Conservation (phyloP, 148 eudicot genomes). For the Rhododendron williamsianum region DNA sequence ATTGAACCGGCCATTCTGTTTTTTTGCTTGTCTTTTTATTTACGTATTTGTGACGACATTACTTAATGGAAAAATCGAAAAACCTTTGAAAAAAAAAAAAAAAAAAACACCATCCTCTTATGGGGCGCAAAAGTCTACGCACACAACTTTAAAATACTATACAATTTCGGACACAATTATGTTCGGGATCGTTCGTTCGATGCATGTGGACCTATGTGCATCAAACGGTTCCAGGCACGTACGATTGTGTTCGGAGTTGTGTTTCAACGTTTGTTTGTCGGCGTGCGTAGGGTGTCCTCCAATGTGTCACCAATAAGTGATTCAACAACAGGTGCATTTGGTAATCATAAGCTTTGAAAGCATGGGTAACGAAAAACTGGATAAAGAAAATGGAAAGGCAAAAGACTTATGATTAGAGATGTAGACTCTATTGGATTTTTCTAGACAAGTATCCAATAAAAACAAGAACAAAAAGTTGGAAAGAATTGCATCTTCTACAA, state of each 20-base stretch:
- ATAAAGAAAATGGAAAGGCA: neutral
- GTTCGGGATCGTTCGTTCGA: too few species aligned
- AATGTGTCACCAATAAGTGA: constrained; percentile 11
- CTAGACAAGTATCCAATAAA: constrained; percentile 12
- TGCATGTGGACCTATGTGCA: too few species aligned
- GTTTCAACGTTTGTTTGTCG: too few species aligned
- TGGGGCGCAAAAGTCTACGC: too few species aligned
- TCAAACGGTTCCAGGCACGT: too few species aligned
- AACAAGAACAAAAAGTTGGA: neutral
- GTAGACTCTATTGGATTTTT: constrained; percentile 18
- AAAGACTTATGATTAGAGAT: constrained; percentile 26
- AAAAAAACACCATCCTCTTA: too few species aligned
- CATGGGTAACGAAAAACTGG: constrained; percentile 12
- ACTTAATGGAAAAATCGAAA: neutral
- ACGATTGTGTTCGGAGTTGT: too few species aligned
- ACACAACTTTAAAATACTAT: too few species aligned
- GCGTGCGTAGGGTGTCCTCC: constrained; percentile 8
- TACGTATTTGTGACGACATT: neutral
- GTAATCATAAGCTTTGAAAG: constrained; percentile 30
- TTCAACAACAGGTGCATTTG: constrained; percentile 10
- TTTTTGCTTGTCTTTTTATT: neutral
- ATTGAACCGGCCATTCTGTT: neutral
- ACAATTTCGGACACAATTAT: too few species aligned
- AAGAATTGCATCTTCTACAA: constrained; percentile 19
- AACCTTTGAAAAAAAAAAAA: neutral